Base-by-base conservation (phyloP, 2,329 filamentous ascomycete species). In the Scortechinia acanthostroma region DNA sequence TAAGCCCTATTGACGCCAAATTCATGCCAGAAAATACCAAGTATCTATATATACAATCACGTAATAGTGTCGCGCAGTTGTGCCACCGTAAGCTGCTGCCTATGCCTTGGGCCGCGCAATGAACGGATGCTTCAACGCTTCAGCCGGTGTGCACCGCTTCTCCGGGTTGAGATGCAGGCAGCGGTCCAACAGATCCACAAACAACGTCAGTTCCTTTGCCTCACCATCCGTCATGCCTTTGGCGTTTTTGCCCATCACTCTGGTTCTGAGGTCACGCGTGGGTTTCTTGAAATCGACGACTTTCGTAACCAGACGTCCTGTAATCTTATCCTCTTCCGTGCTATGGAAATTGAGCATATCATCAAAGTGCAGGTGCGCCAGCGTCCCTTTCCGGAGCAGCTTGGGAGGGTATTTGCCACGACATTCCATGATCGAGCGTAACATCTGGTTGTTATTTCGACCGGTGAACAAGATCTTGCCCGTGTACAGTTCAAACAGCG, bases 401-500 rank as follows among this genome's bases (percentile, higher is more conserved):
- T 96, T 96, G 42, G 86, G 81, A 22, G 88, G 91, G 50, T 96
- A 83, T 64, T 91, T 94, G 56, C 93, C 93, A 42, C 94, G 83
- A 55, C 91, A 90, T 60, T 98, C 91, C 83, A 96, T 95, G 55
- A 98, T 95, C 17, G 86, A 84, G 51, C 88, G 87, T 48, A 98
- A 78, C 93, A 98, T 98, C 68, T 95, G 90, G 59, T 98, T 98
- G 70, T 98, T 98, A 67, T 88, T 93, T 51, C 88, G 80, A 48
- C 93, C 93, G 1, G 89, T 90, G 62, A 98, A 98, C 22, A 98
- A 73, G 47, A 98, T 97, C 63, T 96, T 95, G 57, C 93, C 93
- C 0, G 93, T 97, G 69, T 95, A 97, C 33, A 98, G 73, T 66
- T 98, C 93, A 63, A 95, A 98, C 22, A 97, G 73, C 0, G 93